Base-by-base conservation (phyloP, 345 rosid species). In the Eucalyptus pumila region DNA sequence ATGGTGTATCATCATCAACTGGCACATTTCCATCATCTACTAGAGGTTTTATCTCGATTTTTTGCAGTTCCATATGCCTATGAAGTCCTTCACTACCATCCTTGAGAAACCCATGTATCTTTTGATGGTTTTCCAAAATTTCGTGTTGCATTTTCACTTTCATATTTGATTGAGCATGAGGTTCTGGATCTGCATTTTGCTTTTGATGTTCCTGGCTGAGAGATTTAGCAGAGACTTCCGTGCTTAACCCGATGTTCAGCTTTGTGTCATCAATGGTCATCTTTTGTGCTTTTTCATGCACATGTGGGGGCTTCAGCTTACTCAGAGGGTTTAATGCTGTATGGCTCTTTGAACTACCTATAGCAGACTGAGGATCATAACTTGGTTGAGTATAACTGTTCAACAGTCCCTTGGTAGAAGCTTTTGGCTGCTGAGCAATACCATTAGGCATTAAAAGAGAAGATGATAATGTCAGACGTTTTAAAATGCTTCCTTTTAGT, bases 371-470 rank as follows among this genome's bases (percentile, higher is more conserved):
- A 6, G 88, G 88, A 87, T 87, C 86, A 90, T 81, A 90, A 87
- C 87, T n/a, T 47, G 88, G 34, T 91, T 94, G 94, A 58, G 89
- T 89, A 67, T 92, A 89, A 88, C 90, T 94, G 62, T 91, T 93
- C 49, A 88, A 34, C 87, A 90, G 88, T 50, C 87, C 94, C 6
- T 91, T 83, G 80, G 93, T 87, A 86, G 95, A 94, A 92, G 91
- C 85, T 90, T 93, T 94, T 88, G 96, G 91, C 98, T 96, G 97
- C 96, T 93, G 92, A 93, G 88, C 21, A 60, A 87, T 91, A 40
- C 19, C 86, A 88, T 88, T 89, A 90, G 34, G 54, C 83, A 87
- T 87, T 42, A 87, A 87, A 48, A 91, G 72, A 67, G n/a, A n/a
- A 40, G 45, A 88, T 47, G 58, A 50, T 34, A 10, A 51, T 86